Conservation (phyloP, 2,329 filamentous ascomycete species). For the Aspergillus terreus region DNA sequence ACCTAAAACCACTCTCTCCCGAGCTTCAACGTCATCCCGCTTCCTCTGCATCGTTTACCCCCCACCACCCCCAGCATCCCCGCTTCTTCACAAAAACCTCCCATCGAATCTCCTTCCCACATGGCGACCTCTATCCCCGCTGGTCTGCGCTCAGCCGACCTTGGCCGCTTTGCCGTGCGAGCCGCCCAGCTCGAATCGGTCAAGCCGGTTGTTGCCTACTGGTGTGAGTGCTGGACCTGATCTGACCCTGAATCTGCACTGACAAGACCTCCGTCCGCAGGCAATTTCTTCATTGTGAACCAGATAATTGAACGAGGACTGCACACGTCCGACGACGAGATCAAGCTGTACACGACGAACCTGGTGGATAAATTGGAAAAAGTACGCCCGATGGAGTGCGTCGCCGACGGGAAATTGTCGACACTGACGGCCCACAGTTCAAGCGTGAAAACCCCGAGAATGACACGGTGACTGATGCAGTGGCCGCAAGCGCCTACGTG, state of each 20-base stretch:
- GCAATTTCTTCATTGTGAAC: constrained; percentile 88
- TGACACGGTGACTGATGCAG: constrained; percentile 80
- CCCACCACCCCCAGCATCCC: background rate
- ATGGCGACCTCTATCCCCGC: constrained; percentile 69
- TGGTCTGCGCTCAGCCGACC: constrained; percentile 73
- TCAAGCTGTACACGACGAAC: constrained; percentile 72
- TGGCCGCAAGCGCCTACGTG: constrained; percentile 83
- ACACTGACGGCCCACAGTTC: constrained; percentile 44
- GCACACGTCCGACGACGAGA: constrained; percentile 73
- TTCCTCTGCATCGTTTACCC: constrained; percentile 8
- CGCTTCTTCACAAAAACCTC: constrained; percentile 3
- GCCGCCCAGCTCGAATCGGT: constrained; percentile 78
- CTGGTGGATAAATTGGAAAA: constrained; percentile 90
- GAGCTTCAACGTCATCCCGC: constrained; percentile 23
- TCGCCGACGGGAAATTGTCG: background rate
- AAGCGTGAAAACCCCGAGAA: constrained; percentile 72
- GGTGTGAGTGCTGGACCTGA: constrained; percentile 63
- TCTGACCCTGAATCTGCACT: constrained; percentile 11
- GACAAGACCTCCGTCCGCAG: constrained; percentile 42
- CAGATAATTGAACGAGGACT: constrained; percentile 79
- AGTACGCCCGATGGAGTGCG: constrained; percentile 40
- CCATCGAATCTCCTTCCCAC: constrained; percentile 36
- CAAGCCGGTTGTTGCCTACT: constrained; percentile 89
- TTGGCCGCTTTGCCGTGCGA: constrained; percentile 77
- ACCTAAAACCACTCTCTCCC: constrained; percentile 1